Conservation (phyloP, 192 early-diverging fungal species). For the Geranomyces variabilis region DNA sequence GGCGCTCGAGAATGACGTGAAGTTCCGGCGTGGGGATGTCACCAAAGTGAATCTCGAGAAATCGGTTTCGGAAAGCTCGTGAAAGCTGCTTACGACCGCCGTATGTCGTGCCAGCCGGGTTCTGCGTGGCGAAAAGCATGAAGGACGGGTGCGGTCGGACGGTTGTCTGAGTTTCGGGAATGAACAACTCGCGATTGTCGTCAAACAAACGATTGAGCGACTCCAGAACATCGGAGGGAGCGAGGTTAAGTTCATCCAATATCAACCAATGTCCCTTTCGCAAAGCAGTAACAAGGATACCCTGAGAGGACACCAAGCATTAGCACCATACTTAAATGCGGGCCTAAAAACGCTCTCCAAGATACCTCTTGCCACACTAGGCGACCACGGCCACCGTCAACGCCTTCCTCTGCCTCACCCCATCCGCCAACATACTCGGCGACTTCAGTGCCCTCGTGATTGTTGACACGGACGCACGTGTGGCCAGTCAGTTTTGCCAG, state of each 20-base stretch:
- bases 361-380: constrained; percentile 88
- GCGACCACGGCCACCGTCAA: constrained; percentile 22
- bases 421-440: constrained; percentile 98
- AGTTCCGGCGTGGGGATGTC: constrained; percentile 95
- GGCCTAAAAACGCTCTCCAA: neutral
- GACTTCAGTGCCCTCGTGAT: constrained; percentile 98
- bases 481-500: constrained; percentile 90
- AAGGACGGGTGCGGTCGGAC: constrained; percentile 94
- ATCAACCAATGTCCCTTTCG: constrained; percentile 97
- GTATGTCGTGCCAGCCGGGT: constrained; percentile 91
- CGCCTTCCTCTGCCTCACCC: constrained; percentile 76
- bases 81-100: constrained; percentile 96
- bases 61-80: constrained; percentile 96
- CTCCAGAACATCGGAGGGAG: constrained; percentile 97
- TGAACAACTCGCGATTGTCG: constrained; percentile 95
- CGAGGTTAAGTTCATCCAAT: constrained; percentile 97
- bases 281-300: constrained; percentile 90
- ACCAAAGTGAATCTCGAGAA: constrained; percentile 94
- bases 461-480: constrained; percentile 96
- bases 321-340: neutral
- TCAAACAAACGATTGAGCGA: constrained; percentile 96
- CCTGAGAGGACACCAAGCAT: constrained; percentile 43
- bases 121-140: constrained; percentile 99
- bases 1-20: constrained; percentile 81
- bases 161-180: constrained; percentile 94